Evolutionary conservation across 2,329 filamentous ascomycete genomes (phyloP), one percentile per base, ranked within the genome.

Genomic region (Massarina eburnea): DNA sequence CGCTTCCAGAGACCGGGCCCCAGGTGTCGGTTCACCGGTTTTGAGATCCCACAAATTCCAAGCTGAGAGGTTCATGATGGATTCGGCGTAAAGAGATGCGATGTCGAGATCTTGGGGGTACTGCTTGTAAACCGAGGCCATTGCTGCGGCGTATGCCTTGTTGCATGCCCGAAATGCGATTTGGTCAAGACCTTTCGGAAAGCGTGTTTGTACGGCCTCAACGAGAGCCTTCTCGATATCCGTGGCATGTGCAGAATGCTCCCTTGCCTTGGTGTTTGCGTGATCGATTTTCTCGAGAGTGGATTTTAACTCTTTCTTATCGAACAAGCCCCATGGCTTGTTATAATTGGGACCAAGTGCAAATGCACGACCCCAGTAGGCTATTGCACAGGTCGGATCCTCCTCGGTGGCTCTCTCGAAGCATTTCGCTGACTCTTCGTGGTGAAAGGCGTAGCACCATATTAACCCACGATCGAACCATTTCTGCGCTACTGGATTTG

Each of bases 401-500:
- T 73, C 61, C 1, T 66, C 63, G 24, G 82, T 76, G n/a, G 82
- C 83, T 8, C 73, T 71, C 55, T 83, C 72, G 57, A 88, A 89
- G 68, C 85, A 89, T 32, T 70, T 71, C 4, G 76, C 78, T 0
- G 85, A 80, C 64, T 90, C 87, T 54, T 86, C 84, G 59, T 90
- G 86, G 61, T 91, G 89, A 73, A 91, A 91, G 18, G 75, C 84
- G 64, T 86, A 91, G 34, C 76, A 78, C 87, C 87, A 91, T 18
- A 84, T 74, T n/a, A 91, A 71, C 2, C 85, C 87, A 3, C 85
- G 81, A 61, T 86, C 76, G 62, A 88, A 89, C 87, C 87, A 91
- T 6, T 56, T 71, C 59, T 87, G 81, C 1, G 83, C 77, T 36
- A 76, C 72, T 3, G 62, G 34, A 55, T 63, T 81, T 14, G 55